These are phyloP conservation scores for Candida orba DNA, from an alignment of 805 yeast species.

Conservation along the genomic window DNA sequence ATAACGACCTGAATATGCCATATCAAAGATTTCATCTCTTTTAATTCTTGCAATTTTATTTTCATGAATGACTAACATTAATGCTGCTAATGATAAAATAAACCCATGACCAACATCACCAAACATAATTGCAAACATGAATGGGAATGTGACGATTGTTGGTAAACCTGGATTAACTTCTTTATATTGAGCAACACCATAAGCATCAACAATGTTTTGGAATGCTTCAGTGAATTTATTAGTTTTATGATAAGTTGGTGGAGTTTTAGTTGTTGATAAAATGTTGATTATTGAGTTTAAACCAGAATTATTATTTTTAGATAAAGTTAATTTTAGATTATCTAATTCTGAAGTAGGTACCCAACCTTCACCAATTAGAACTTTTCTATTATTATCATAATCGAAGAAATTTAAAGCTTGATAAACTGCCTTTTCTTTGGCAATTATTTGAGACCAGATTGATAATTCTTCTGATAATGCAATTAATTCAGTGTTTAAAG, in stretches of 20 bases:
- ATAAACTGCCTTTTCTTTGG: conserved; percentile 82
- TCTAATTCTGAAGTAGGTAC: conserved; percentile 73
- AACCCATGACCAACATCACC: conserved; percentile 98
- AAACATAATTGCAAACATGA: conserved; percentile 98
- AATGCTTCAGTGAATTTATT: conserved; percentile 91
- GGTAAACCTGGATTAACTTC: conserved; percentile 97
- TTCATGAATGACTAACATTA: conserved; percentile 67
- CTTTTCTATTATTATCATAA: conserved; percentile 71
- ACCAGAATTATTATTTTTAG: conserved; percentile 69
- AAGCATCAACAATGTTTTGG: conserved; percentile 91
- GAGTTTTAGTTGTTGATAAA: conserved; percentile 61
- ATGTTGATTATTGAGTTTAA: conserved; percentile 47
- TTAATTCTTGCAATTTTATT: conserved; percentile 57
- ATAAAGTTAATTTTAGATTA: conserved; percentile 50
- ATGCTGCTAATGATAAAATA: conserved; percentile 68
- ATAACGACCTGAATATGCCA: conserved; percentile 93
- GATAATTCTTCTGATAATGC: conserved; percentile 69
- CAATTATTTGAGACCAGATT: conserved; percentile 59
- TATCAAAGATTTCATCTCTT: conserved; percentile 90
- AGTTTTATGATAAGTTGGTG: conserved; percentile 91
- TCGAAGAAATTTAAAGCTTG: conserved; percentile 74
- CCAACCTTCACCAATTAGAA: conserved; percentile 94
- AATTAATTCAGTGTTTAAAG: conserved; percentile 70
- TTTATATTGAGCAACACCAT: conserved; percentile 87
- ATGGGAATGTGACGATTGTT: conserved; percentile 92